Base-by-base conservation (phyloP, 2,329 filamentous ascomycete species). In the Trichoderma semiorbis region DNA sequence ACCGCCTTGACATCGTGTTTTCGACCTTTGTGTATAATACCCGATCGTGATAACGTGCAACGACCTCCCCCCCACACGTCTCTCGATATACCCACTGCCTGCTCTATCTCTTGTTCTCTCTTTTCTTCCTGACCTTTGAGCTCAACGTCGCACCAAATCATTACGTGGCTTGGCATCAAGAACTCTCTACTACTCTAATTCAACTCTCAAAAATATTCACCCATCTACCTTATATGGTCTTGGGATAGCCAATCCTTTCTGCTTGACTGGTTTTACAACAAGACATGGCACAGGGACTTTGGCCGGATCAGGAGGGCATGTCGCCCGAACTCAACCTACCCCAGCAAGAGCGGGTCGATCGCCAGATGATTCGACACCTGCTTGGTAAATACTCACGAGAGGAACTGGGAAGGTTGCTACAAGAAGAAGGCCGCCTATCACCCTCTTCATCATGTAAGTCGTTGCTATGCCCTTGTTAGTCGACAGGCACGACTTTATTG, bases 321-420 rank as follows among this genome's bases (percentile, higher is more conserved):
- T 76, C 79, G 43, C 76, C 79, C 70, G 75, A 75, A 66, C 71
- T 69, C 57, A 69, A 34, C 26, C 66, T 73, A 24, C 75, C 76
- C 39, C 75, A 77, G 34, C 77, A 78, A 36, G 76, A 78, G 60
- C 75, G 76, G n/a, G 76, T 81, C 47, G 80, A 81, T 71, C 79
- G 78, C 12, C 80, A 81, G 68, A 75, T 81, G 64, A 78, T 81
- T 39, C 78, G 80, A 36, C 79, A 81, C 74, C 77, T 81, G 10
- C 76, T 81, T 75, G 75, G 73, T 67, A 77, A 78, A 60, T 81
- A 81, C 70, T 77, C 78, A 36, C 77, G 75, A 30, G 78, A 81
- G n/a, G 78, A 78, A 53, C 72, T 81, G 28, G 75, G 75, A 43
- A 77, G 78, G 55, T 75, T 81, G 53, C 78, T 81, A 60, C 77